Conservation (phyloP, 1,284 basidiomycete genomes). For the Microbotryomycetes sp. region DNA sequence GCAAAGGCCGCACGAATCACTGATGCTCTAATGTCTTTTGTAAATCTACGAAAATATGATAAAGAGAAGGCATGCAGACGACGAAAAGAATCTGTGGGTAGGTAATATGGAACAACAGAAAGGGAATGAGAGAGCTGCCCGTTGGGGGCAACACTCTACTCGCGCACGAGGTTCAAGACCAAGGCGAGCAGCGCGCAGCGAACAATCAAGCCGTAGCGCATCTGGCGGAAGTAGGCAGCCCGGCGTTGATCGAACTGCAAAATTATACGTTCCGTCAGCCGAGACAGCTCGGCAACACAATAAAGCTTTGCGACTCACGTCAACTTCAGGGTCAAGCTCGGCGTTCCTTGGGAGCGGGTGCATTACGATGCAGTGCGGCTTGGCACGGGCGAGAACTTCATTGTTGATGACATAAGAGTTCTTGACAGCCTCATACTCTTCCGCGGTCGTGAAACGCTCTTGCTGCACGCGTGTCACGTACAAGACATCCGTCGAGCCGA, state of each 20-base stretch:
- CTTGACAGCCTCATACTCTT: conserved; percentile 85
- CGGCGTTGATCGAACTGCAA: conserved; percentile 75
- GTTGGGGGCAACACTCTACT: not conserved
- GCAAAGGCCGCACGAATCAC: not conserved
- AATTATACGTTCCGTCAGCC: not conserved
- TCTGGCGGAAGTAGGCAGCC: conserved; percentile 96
- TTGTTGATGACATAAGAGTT: conserved; percentile 92
- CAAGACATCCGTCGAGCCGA: conserved; percentile 89
- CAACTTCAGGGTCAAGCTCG: conserved; percentile 98
- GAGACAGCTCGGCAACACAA: not conserved
- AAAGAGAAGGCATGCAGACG: not conserved
- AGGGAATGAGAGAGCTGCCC: too few species aligned
- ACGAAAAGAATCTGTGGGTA: not conserved
- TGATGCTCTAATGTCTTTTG: too few species aligned
- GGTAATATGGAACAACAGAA: not conserved
- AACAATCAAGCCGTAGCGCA: conserved; percentile 95
- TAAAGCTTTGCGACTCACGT: conserved; percentile 42
- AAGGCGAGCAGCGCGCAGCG: conserved; percentile 11
- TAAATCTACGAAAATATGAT: not conserved
- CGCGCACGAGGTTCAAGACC: not conserved
- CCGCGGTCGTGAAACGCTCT: conserved; percentile 77
- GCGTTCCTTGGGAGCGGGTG: conserved; percentile 90
- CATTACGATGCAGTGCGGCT: conserved; percentile 97
- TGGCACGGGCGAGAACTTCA: conserved; percentile 51
- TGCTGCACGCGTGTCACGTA: conserved; percentile 96